Evolutionary conservation across 2,329 filamentous ascomycete species (phyloP), one percentile per base, ranked within the genome.

Genomic region (Penicillium occitanis): DNA sequence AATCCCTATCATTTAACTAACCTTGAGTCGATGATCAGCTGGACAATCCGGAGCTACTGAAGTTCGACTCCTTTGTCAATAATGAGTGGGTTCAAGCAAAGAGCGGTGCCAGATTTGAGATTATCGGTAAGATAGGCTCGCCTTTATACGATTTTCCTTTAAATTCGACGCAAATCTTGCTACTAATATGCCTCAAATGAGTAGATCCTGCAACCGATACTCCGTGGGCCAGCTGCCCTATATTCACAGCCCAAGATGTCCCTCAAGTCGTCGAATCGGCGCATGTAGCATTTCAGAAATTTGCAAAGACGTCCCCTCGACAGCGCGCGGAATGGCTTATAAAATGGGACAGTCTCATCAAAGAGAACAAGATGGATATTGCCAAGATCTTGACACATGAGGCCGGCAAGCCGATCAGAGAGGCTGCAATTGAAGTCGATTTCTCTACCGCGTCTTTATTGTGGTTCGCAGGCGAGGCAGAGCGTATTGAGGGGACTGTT

Each of bases 341-440:
- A 64, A 89, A 87, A 76, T 96, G 91, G 92, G 92, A 92, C 78
- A 88, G 94, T 70, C 82, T 94, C 70, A 88, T 95, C 83, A 77
- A 90, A 37, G 90, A 90, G 68, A 93, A 96, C 72, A 83, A 86
- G 57, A 91, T 93, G 35, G 92, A 96, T 75, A 82, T 96, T 37
- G 91, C 91, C 7, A 91, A 84, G 68, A 84, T 96, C 68, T 93
- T 96, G 73, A 95, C 92, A 46, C 91, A 90, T 88, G 92, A 96
- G 82, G 96, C 96, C 71, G 92, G 92, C 69, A 96, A 96, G 82
- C 91, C 92, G 1, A 74, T 91, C 33, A 87, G 90, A 35, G 91
- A 93, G 74, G 89, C 91, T 42, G 87, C 86, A 74, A 89, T 88
- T 44, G 91, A 93, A 79, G 87, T 88, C 7, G 81, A 83, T 42